phyloP scores from a whole-genome alignment of 2,329 filamentous ascomycete species.

The Ophioceras dolichostomum region DNA sequence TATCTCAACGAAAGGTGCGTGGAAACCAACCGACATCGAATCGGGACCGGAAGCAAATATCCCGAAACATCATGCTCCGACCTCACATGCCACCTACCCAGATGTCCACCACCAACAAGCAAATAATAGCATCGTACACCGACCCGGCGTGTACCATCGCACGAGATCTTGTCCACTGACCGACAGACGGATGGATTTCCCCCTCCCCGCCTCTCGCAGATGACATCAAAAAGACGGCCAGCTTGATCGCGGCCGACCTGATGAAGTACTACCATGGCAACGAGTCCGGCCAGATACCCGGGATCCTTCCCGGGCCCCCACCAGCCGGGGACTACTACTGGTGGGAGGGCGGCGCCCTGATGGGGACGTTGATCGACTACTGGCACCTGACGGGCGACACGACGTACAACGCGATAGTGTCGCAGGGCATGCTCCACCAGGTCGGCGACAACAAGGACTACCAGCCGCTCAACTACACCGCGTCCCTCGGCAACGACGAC shows the following conservation, averaged over 20 bases:
- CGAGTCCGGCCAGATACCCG: constrained; percentile 34
- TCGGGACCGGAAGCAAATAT: too few species aligned
- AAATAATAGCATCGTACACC: too few species aligned
- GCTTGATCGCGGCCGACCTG: constrained; percentile 35
- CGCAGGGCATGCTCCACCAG: constrained; percentile 31
- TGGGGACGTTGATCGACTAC: constrained; percentile 25
- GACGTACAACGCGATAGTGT: constrained; percentile 35
- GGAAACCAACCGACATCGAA: background rate
- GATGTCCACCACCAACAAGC: too few species aligned
- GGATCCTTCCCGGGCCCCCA: constrained; percentile 26
- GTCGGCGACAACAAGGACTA: constrained; percentile 33
- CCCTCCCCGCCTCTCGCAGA: too few species aligned
- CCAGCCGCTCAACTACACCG: constrained; percentile 33
- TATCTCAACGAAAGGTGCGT: constrained; percentile 5
- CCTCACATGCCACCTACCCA: too few species aligned
- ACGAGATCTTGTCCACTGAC: too few species aligned
- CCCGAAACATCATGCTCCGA: too few species aligned
- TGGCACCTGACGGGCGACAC: constrained; percentile 29
- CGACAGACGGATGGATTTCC: too few species aligned
- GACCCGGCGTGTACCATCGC: too few species aligned
- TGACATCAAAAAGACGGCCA: constrained; percentile 26
- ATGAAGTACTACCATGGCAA: constrained; percentile 32
- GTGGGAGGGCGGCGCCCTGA: constrained; percentile 18
- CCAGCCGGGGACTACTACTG: constrained; percentile 22
- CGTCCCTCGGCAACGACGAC: constrained; percentile 42